Evolutionary conservation across 768 basidiomycete genomes (phyloP).

Genomic region (Neoboletus subvelutipes): DNA sequence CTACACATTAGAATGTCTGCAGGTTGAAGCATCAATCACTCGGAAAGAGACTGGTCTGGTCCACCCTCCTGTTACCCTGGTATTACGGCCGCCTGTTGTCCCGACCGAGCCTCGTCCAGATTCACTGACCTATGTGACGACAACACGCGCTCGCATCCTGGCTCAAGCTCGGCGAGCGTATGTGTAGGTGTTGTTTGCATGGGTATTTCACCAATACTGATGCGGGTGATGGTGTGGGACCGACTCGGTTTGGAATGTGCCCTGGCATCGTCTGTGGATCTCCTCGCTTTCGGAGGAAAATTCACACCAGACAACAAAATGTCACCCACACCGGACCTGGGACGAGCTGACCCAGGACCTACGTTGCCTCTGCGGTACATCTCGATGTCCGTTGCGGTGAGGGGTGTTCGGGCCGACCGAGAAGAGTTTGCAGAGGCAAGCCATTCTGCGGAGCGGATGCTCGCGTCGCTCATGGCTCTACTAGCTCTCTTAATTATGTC

Average conservation of each 20-base stretch:
- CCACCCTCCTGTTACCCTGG: constrained; percentile 5
- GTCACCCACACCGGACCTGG: neutral
- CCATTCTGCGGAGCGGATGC: constrained; percentile 35
- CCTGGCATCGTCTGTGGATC: constrained; percentile 7
- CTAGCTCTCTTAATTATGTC: constrained; percentile 22
- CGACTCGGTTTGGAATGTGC: neutral
- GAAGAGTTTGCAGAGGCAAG: constrained; percentile 25
- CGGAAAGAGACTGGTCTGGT: neutral
- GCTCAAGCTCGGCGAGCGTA: constrained; percentile 22
- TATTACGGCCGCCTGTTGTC: constrained; percentile 19
- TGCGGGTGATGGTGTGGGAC: constrained; percentile 15
- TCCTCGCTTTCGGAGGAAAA: neutral
- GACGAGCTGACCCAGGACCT: constrained; percentile 6
- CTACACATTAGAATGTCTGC: constrained; percentile 10
- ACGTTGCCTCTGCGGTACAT: constrained; percentile 24
- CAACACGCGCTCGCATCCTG: constrained; percentile 26
- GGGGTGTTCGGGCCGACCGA: constrained; percentile 2
- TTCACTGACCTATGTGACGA: constrained; percentile 33
- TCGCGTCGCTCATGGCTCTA: constrained; percentile 26
- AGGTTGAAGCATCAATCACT: neutral
- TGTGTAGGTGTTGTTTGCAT: constrained; percentile 36
- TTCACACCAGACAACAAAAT: neutral
- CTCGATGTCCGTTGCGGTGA: constrained; percentile 26
- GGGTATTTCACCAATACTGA: constrained; percentile 39
- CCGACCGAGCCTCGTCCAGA: constrained; percentile 21